A percentile compares a stretch with the other conserved stretches of the same genome.
Conservation (phyloP, 805 yeast species). For the Wickerhamiella vanderwaltii region DNA sequence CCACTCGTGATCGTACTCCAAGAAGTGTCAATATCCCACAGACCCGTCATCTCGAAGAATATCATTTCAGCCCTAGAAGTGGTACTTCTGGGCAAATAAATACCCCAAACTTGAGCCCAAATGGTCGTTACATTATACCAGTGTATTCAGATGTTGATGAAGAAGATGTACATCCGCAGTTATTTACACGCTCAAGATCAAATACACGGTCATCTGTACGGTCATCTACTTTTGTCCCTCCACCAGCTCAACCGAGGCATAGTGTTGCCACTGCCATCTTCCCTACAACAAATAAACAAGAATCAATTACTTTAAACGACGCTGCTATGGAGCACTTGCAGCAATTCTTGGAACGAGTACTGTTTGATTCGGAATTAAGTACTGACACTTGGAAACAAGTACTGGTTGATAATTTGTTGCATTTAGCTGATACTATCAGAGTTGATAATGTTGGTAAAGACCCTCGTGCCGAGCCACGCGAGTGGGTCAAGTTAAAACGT, state of each 20-base stretch:
- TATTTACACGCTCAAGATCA: not conserved
- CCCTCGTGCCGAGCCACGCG: conserved; percentile 74
- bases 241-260: conserved; percentile 3
- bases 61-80: conserved; percentile 5
- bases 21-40: not conserved
- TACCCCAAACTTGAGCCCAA: not conserved
- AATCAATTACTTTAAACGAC: conserved; percentile 24
- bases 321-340: conserved; percentile 26
- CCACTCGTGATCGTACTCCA: conserved; percentile 5
- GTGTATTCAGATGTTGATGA: not conserved
- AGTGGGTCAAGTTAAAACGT: conserved; percentile 75
- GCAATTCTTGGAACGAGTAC: conserved; percentile 24
- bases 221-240: not conserved
- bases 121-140: no score
- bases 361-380: conserved; percentile 27
- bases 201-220: not conserved
- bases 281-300: conserved; percentile 11
- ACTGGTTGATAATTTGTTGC: conserved; percentile 18
- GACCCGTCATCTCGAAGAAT: not conserved
- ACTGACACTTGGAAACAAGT: conserved; percentile 53
- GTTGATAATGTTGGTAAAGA: conserved; percentile 42
- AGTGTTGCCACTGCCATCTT: conserved; percentile 4
- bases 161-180: not conserved
- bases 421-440: not conserved
- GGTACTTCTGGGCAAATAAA: not conserved